Percentiles rank a stretch among this genome's conserved stretches.
Evolutionary conservation across 176 grass and related monocot genomes (phyloP).

Genomic region (Musa beccarii): DNA sequence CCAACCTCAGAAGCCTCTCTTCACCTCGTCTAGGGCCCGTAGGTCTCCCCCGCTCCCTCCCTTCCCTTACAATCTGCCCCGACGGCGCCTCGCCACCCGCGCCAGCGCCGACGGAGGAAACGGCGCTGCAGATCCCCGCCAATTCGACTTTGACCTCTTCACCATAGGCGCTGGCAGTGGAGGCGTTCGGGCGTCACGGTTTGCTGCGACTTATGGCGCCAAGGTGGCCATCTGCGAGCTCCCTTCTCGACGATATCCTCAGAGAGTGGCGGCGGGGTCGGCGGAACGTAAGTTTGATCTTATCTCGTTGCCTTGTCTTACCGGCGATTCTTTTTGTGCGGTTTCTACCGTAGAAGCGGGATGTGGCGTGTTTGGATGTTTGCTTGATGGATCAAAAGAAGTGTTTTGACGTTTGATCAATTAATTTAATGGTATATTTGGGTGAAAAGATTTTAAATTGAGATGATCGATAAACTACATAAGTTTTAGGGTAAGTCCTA

Average conservation of each 20-base stretch:
- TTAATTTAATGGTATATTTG: too few species aligned
- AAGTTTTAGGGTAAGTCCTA: too few species aligned
- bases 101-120: slow-evolving; percentile 20
- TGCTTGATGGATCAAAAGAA: too few species aligned
- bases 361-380: neutral
- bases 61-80: slow-evolving; percentile 7
- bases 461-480: too few species aligned
- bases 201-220: slow-evolving; percentile 62
- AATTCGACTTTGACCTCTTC: slow-evolving; percentile 84
- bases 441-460: too few species aligned
- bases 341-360: neutral
- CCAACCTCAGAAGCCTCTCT: slow-evolving; percentile 6
- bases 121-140: slow-evolving; percentile 21
- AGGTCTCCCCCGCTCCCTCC: slow-evolving; percentile 14
- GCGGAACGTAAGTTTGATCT: slow-evolving; percentile 65
- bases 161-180: slow-evolving; percentile 90
- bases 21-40: slow-evolving; percentile 11
- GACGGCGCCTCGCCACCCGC: slow-evolving; percentile 18
- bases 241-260: slow-evolving; percentile 70
- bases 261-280: slow-evolving; percentile 51
- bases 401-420: neutral
- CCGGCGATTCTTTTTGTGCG: neutral
- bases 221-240: slow-evolving; percentile 84
- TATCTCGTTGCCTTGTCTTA: neutral
- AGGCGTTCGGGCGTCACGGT: slow-evolving; percentile 80